Percentiles rank a stretch among this genome's conserved stretches.
Evolutionary conservation across 2,329 filamentous ascomycete genomes (phyloP).

Genomic region (Sporothrix phasma): DNA sequence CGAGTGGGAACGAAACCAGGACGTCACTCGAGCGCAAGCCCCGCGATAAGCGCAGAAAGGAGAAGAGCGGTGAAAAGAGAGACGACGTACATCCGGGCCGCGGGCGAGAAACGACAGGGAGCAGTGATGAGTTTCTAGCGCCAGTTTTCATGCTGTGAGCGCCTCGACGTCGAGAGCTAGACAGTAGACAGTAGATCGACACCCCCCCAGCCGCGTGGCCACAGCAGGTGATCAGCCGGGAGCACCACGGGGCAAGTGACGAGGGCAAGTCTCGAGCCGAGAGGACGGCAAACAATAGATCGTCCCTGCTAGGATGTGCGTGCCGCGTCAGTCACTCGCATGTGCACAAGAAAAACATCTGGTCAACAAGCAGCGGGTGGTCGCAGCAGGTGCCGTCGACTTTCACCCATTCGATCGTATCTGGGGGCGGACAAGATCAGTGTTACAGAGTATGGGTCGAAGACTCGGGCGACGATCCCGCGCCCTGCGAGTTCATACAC

Average conservation of each 20-base stretch:
- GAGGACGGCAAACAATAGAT: neutral
- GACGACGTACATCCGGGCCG: neutral
- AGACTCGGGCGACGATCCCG: neutral
- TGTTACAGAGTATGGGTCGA: neutral
- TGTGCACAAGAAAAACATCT: no score
- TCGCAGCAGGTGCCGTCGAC: neutral
- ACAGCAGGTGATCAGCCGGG: slow-evolving; percentile 12
- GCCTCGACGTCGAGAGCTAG: neutral
- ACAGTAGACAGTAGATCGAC: no score
- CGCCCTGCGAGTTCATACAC: neutral
- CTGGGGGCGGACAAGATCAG: neutral
- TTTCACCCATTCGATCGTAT: no score
- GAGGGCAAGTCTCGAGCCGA: neutral
- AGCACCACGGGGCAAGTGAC: neutral
- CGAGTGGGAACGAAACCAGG: no score
- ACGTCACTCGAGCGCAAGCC: neutral
- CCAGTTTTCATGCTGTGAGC: neutral
- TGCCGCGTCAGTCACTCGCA: neutral
- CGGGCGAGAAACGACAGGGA: no score
- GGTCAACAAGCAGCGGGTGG: neutral
- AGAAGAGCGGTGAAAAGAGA: neutral
- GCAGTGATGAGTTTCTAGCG: no score
- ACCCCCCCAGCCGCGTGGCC: neutral
- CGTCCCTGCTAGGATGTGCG: neutral
- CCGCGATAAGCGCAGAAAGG: neutral